Evolutionary conservation across 106 monocot species (phyloP).

Genomic region (Alisma plantagoaquatica): DNA sequence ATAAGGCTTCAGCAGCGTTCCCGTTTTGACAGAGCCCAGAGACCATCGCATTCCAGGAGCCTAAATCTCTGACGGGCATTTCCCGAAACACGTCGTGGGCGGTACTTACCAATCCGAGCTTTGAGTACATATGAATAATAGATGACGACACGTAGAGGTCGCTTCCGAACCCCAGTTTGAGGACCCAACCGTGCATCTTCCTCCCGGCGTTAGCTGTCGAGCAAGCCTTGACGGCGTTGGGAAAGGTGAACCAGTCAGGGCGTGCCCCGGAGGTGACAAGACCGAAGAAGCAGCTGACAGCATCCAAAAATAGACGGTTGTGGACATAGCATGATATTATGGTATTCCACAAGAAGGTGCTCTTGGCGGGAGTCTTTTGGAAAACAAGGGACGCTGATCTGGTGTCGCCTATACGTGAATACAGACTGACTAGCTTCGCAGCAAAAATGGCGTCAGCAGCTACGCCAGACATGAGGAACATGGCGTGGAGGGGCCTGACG

Average conservation of each 20-base stretch:
- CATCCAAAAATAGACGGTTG: constrained; percentile 16
- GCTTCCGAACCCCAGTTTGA: constrained; percentile 23
- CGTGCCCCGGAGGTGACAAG: constrained; percentile 17
- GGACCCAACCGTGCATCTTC: constrained; percentile 32
- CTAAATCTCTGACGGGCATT: constrained; percentile 38
- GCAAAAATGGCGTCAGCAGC: constrained; percentile 19
- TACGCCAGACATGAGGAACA: constrained; percentile 40
- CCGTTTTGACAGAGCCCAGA: constrained; percentile 59
- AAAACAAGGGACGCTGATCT: constrained; percentile 28
- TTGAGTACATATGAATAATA: constrained; percentile 29
- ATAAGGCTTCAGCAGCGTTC: constrained; percentile 11
- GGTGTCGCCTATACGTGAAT: constrained; percentile 48
- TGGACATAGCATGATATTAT: constrained; percentile 35
- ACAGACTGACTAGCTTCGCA: constrained; percentile 42
- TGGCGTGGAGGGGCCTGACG: constrained; percentile 32
- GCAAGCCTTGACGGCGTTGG: constrained; percentile 34
- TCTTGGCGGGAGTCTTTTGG: constrained; percentile 16
- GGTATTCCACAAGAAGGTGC: constrained; percentile 40
- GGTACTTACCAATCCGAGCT: constrained; percentile 8
- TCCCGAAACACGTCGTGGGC: constrained; percentile 29
- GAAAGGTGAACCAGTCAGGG: constrained; percentile 44
- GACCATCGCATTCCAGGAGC: constrained; percentile 61
- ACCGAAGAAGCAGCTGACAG: constrained; percentile 20
- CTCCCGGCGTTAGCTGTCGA: not conserved
- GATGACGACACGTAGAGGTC: constrained; percentile 34